Conservation (phyloP, 305 asterid genomes). For the Euphrasia arctica region DNA sequence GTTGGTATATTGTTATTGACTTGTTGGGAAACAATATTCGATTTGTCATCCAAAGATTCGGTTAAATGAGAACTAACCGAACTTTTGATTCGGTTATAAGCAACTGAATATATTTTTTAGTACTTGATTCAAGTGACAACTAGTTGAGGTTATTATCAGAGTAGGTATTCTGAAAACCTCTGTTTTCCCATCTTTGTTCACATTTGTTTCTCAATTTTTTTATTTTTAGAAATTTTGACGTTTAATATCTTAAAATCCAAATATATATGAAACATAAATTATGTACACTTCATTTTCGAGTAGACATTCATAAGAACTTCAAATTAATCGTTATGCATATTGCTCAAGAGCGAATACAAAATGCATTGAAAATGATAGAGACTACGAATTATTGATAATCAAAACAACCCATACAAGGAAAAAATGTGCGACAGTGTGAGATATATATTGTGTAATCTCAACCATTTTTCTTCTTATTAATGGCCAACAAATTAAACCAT, state of each 20-base stretch:
- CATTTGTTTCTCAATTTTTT: constrained; percentile 23
- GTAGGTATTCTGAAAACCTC: constrained; percentile 40
- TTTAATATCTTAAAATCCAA: too few species aligned
- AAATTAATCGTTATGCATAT: too few species aligned
- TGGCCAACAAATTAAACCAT: too few species aligned
- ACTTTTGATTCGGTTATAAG: constrained; percentile 26
- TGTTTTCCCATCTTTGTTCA: constrained; percentile 31
- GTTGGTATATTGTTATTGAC: constrained; percentile 1
- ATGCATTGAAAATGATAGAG: too few species aligned
- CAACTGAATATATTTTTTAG: constrained; percentile 21
- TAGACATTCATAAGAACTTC: too few species aligned
- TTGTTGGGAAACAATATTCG: constrained; percentile 18
- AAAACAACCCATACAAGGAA: not conserved
- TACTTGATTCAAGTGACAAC: constrained; percentile 31
- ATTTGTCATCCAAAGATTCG: constrained; percentile 24
- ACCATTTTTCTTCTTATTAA: too few species aligned
- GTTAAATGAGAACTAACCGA: constrained; percentile 1
- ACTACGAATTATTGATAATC: too few species aligned
- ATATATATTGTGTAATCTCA: not conserved
- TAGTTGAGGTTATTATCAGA: constrained; percentile 30
- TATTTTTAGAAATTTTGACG: too few species aligned
- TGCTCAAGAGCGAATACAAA: too few species aligned
- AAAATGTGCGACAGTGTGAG: not conserved
- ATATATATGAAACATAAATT: too few species aligned
- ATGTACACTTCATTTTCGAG: too few species aligned